Conservation (phyloP, 2,329 filamentous ascomycete genomes). For the Diaporthe velutina region DNA sequence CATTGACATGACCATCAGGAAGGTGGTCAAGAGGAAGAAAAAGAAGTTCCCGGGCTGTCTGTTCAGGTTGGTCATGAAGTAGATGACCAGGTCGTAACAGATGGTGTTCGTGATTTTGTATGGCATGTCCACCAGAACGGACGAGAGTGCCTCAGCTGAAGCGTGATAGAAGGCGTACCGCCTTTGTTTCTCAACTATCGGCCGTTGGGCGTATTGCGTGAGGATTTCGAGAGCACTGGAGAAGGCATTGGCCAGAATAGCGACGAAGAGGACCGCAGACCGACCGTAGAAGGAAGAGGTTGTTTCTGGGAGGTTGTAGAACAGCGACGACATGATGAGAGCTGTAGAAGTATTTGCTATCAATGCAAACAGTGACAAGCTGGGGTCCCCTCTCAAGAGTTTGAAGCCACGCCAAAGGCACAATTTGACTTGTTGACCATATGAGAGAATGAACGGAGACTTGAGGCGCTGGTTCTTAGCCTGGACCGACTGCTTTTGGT, state of each 20-base stretch:
- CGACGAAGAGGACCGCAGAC: conserved; percentile 87
- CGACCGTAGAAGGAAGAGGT: conserved; percentile 84
- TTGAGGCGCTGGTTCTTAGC: conserved; percentile 71
- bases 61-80: conserved; percentile 88
- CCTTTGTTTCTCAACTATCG: conserved; percentile 90
- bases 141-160: conserved; percentile 87
- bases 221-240: conserved; percentile 85
- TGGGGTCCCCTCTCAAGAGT: conserved; percentile 81
- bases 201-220: conserved; percentile 87
- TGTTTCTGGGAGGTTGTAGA: conserved; percentile 78
- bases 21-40: conserved; percentile 84
- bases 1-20: conserved; percentile 81
- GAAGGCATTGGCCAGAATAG: conserved; percentile 88
- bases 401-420: conserved; percentile 86
- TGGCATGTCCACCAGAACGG: conserved; percentile 88
- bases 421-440: conserved; percentile 79
- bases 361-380: conserved; percentile 76
- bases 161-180: conserved; percentile 96
- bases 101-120: conserved; percentile 82
- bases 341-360: conserved; percentile 82
- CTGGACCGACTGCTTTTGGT: conserved; percentile 66
- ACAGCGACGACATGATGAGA: conserved; percentile 83
- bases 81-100: conserved; percentile 82
- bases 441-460: conserved; percentile 88
- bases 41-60: conserved; percentile 84